A percentile compares a stretch with the other conserved stretches of the same genome.
These are phyloP conservation scores for Pseudogymnoascus sp. DNA, from an alignment of 2,329 filamentous ascomycete species.

Conservation along the genomic window DNA sequence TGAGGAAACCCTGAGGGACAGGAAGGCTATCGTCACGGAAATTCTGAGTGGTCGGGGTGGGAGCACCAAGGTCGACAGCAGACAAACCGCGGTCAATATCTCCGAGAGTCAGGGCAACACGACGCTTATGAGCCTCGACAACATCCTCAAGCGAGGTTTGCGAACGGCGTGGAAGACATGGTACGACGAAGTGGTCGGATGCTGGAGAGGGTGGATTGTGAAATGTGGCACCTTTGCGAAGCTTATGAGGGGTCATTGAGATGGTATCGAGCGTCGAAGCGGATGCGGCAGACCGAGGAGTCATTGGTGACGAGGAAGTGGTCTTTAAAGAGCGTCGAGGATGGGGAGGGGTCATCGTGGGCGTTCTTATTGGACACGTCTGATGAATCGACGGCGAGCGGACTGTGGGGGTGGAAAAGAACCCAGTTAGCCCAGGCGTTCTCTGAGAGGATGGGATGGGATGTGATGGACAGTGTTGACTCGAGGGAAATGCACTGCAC, in stretches of 20 bases:
- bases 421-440: slow-evolving; percentile 5
- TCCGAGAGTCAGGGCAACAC: slow-evolving; percentile 57
- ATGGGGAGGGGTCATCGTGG: slow-evolving; percentile 27
- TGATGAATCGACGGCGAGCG: slow-evolving; percentile 2
- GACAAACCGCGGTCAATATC: slow-evolving; percentile 56
- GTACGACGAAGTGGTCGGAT: slow-evolving; percentile 31
- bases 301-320: slow-evolving; percentile 32
- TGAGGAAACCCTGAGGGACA: slow-evolving; percentile 51
- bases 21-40: slow-evolving; percentile 51
- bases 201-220: slow-evolving; percentile 35
- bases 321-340: slow-evolving; percentile 30
- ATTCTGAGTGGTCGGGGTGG: slow-evolving; percentile 32
- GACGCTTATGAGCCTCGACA: slow-evolving; percentile 59
- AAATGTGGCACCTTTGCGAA: slow-evolving; percentile 64
- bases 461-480: neutral
- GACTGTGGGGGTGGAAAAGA: slow-evolving; percentile 6
- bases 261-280: slow-evolving; percentile 44
- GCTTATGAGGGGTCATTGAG: slow-evolving; percentile 28
- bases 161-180: slow-evolving; percentile 52
- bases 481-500: slow-evolving; percentile 2
- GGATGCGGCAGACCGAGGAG: slow-evolving; percentile 35
- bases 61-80: slow-evolving; percentile 33
- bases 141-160: slow-evolving; percentile 65
- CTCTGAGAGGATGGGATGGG: neutral
- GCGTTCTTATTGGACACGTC: slow-evolving; percentile 14